These are phyloP conservation scores for Pistacia vera DNA, from an alignment of 345 rosid genomes.

Conservation along the genomic window DNA sequence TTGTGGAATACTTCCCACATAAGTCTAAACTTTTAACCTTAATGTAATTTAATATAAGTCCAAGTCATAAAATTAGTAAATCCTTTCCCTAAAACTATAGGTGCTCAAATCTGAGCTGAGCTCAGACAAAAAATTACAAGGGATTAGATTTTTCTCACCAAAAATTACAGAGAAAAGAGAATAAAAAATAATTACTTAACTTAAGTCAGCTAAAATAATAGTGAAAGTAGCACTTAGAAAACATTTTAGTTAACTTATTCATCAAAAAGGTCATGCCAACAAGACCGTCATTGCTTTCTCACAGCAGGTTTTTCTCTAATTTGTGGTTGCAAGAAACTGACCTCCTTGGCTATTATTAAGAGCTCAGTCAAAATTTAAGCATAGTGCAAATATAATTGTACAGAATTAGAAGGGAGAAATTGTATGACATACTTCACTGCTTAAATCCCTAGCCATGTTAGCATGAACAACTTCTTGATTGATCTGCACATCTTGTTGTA, in stretches of 20 bases:
- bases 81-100: not conserved
- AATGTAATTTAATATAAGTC: not conserved
- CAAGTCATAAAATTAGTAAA: not conserved
- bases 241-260: not conserved
- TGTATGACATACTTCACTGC: constrained; percentile 55
- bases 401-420: not conserved
- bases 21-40: not conserved
- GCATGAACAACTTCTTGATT: constrained; percentile 63
- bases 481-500: constrained; percentile 46
- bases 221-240: not conserved
- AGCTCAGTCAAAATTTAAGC: not conserved
- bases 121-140: not conserved
- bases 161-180: too few relatives aligned
- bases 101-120: not conserved
- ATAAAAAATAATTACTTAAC: too few relatives aligned
- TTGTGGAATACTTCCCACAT: too few relatives aligned
- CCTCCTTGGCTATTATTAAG: not conserved
- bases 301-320: not conserved
- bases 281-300: not conserved
- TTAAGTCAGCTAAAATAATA: too few relatives aligned
- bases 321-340: not conserved
- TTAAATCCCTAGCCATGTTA: constrained; percentile 55
- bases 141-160: not conserved
- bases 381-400: not conserved
- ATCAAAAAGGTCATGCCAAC: not conserved